Percentiles rank a stretch among this genome's conserved stretches.
Conservation (phyloP, 805 yeast genomes). For the Yamadazyma insecticola region DNA sequence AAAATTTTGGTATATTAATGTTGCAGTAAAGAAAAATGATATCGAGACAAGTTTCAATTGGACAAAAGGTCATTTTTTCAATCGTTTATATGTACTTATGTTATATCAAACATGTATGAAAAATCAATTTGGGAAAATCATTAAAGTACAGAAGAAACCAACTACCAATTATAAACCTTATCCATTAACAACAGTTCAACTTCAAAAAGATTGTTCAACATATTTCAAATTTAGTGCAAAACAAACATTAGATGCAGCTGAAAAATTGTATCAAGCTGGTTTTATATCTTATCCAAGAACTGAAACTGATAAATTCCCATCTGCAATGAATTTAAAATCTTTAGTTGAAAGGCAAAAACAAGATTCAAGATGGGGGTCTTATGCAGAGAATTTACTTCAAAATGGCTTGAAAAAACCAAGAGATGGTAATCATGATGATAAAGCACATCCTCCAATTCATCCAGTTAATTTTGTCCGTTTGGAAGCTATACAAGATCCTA, state of each 20-base stretch:
- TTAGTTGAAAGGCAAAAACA: slow-evolving; percentile 58
- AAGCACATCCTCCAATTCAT: slow-evolving; percentile 98
- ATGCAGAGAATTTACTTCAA: slow-evolving; percentile 43
- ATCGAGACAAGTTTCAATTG: slow-evolving; percentile 46
- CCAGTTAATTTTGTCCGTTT: slow-evolving; percentile 56
- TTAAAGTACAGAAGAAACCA: slow-evolving; percentile 51
- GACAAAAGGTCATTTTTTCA: slow-evolving; percentile 71
- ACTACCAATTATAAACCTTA: slow-evolving; percentile 77
- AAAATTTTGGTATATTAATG: slow-evolving; percentile 69
- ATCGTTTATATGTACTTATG: slow-evolving; percentile 57
- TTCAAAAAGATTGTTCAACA: slow-evolving; percentile 81
- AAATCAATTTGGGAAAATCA: slow-evolving; percentile 46
- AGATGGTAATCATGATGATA: slow-evolving; percentile 79
- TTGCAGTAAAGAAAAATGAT: slow-evolving; percentile 44
- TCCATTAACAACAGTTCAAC: slow-evolving; percentile 90
- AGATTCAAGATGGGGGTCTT: slow-evolving; percentile 64
- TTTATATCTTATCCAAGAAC: slow-evolving; percentile 95
- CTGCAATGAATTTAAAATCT: slow-evolving; percentile 61
- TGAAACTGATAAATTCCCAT: slow-evolving; percentile 87
- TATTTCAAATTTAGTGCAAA: slow-evolving; percentile 77
- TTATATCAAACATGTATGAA: slow-evolving; percentile 66
- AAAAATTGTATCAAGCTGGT: slow-evolving; percentile 78
- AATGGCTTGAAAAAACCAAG: slow-evolving; percentile 64
- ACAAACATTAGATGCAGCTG: slow-evolving; percentile 71
- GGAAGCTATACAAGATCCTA: slow-evolving; percentile 22